Percentiles rank a stretch among this genome's conserved stretches.
These are phyloP conservation scores for Globisporangium rhizosaccharum DNA, from an alignment of 352 stramenopile species.

Conservation along the genomic window DNA sequence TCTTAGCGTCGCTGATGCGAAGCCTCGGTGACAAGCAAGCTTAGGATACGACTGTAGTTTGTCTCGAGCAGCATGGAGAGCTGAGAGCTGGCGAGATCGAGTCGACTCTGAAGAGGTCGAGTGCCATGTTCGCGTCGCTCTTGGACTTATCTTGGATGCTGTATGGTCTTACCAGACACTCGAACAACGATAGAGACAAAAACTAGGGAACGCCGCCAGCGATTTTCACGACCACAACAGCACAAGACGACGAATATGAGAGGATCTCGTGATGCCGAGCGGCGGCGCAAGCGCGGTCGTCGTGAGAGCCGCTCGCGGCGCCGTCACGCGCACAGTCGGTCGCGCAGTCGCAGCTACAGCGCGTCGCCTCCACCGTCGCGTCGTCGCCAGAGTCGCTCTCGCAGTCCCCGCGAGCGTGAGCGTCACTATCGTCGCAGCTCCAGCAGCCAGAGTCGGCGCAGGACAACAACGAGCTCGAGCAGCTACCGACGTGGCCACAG, in stretches of 20 bases:
- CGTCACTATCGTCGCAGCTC: neutral
- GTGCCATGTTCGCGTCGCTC: too few species aligned
- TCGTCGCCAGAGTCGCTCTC: conserved; percentile 9
- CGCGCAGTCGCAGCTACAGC: conserved; percentile 9
- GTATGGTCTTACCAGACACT: too few species aligned
- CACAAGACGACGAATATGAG: neutral
- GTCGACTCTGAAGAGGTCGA: too few species aligned
- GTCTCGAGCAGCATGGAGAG: too few species aligned
- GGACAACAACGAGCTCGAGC: neutral
- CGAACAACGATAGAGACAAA: too few species aligned
- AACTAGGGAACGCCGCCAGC: neutral
- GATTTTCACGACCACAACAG: neutral
- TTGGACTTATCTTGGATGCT: too few species aligned
- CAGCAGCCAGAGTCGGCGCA: neutral
- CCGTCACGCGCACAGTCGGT: conserved; percentile 1
- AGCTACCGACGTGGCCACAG: conserved; percentile 3
- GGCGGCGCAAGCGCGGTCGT: conserved; percentile 11
- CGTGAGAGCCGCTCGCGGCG: conserved; percentile 8
- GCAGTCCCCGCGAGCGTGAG: conserved; percentile 2
- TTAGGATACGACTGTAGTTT: too few species aligned
- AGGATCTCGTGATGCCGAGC: conserved; percentile 2
- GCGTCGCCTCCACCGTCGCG: neutral
- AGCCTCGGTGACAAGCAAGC: too few species aligned
- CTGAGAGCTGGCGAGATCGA: too few species aligned
- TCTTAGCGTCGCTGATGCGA: too few species aligned